Evolutionary conservation across 1,284 basidiomycete genomes (phyloP).

Genomic region (Leccinum brunneo-olivaceum): DNA sequence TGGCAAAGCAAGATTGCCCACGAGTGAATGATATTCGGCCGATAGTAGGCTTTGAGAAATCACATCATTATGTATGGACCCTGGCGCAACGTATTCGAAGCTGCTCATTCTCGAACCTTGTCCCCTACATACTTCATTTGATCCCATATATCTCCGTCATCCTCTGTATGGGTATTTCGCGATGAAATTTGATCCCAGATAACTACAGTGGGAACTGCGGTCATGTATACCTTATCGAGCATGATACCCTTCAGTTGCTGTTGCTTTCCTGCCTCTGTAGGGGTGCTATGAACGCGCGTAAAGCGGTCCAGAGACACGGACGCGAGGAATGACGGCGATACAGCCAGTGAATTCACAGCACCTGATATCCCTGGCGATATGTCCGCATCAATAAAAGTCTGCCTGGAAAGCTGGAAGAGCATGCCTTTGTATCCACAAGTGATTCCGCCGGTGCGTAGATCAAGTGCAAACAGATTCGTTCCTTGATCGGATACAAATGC

Average conservation of each 20-base stretch:
- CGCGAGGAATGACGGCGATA: constrained; percentile 45
- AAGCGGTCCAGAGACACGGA: constrained; percentile 66
- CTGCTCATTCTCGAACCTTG: constrained; percentile 22
- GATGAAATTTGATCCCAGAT: constrained; percentile 45
- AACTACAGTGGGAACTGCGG: constrained; percentile 57
- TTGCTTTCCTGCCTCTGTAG: constrained; percentile 42
- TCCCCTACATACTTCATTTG: constrained; percentile 45
- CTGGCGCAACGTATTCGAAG: neutral
- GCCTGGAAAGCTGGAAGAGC: constrained; percentile 3
- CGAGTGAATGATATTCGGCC: constrained; percentile 1
- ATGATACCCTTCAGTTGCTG: constrained; percentile 61
- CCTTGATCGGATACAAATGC: constrained; percentile 71
- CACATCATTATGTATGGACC: neutral
- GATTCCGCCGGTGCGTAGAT: constrained; percentile 67
- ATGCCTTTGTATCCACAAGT: constrained; percentile 70
- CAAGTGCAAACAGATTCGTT: constrained; percentile 63
- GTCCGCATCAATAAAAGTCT: constrained; percentile 1
- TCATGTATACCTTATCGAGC: constrained; percentile 63
- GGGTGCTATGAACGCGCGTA: constrained; percentile 66
- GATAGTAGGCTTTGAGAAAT: neutral
- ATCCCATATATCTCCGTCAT: constrained; percentile 34
- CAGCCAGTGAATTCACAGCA: constrained; percentile 56
- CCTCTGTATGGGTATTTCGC: constrained; percentile 8
- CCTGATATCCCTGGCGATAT: constrained; percentile 54
- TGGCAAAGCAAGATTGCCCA: constrained; percentile 84